phyloP scores from a whole-genome alignment of 2,329 filamentous ascomycete species.

The Gremmenia infestans region DNA sequence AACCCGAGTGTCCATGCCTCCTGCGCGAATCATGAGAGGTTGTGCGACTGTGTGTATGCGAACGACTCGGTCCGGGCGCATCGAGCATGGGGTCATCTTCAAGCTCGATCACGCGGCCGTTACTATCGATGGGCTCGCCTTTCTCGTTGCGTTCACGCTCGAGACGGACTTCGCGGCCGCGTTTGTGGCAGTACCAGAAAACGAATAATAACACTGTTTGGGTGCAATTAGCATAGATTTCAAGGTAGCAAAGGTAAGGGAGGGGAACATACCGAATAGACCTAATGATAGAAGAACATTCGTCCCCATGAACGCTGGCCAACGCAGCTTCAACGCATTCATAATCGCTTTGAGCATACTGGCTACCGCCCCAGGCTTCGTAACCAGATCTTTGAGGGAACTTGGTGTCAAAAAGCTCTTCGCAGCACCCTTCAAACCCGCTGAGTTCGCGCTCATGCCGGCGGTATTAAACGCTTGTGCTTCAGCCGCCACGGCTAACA shows the following conservation, averaged over 20 bases:
- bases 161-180: constrained; percentile 79
- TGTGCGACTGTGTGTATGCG: background rate
- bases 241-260: background rate
- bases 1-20: constrained; percentile 1
- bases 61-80: background rate
- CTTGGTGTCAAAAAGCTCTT: constrained; percentile 66
- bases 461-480: constrained; percentile 43
- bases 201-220: constrained; percentile 73
- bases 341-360: constrained; percentile 86
- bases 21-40: constrained; percentile 1
- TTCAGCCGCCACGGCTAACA: constrained; percentile 74
- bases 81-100: constrained; percentile 22
- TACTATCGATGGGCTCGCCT: constrained; percentile 1
- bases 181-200: constrained; percentile 97
- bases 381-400: constrained; percentile 72
- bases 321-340: constrained; percentile 78
- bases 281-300: constrained; percentile 89
- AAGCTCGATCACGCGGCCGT: constrained; percentile 24
- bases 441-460: constrained; percentile 12
- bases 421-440: constrained; percentile 48
- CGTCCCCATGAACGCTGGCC: constrained; percentile 86
- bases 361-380: constrained; percentile 81
- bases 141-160: constrained; percentile 18
- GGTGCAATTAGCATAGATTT: background rate
- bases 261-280: constrained; percentile 64